Evolutionary conservation across 1,139 yeast genomes (phyloP).

Genomic region (Saccharomyces hybrid): DNA sequence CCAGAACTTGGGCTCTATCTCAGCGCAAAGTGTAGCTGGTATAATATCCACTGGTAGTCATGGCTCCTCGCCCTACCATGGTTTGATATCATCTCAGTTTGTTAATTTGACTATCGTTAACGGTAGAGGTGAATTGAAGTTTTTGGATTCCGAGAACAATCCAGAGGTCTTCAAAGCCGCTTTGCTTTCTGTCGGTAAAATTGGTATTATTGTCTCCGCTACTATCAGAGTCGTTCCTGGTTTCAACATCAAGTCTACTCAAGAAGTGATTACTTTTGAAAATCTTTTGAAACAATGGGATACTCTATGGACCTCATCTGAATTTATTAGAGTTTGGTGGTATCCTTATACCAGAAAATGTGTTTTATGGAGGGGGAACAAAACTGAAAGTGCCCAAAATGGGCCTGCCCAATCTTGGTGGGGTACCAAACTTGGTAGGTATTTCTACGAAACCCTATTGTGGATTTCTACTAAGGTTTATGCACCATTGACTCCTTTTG

Average conservation of each 20-base stretch:
- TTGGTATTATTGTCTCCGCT: slow-evolving; percentile 85
- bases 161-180: slow-evolving; percentile 79
- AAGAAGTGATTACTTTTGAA: slow-evolving; percentile 73
- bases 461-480: slow-evolving; percentile 69
- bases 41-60: slow-evolving; percentile 94
- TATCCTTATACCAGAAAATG: slow-evolving; percentile 85
- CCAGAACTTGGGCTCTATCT: slow-evolving; percentile 88
- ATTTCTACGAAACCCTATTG: slow-evolving; percentile 68
- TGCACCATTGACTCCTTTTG: slow-evolving; percentile 72
- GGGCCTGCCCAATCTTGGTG: slow-evolving; percentile 74
- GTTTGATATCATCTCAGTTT: slow-evolving; percentile 79
- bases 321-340: slow-evolving; percentile 94
- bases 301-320: slow-evolving; percentile 79
- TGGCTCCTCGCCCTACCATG: slow-evolving; percentile 90
- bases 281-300: slow-evolving; percentile 63
- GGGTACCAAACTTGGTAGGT: slow-evolving; percentile 70
- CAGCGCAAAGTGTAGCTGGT: slow-evolving; percentile 92
- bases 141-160: slow-evolving; percentile 61
- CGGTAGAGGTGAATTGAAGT: slow-evolving; percentile 62
- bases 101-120: slow-evolving; percentile 68
- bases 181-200: slow-evolving; percentile 76
- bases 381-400: slow-evolving; percentile 54
- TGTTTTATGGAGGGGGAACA: slow-evolving; percentile 83
- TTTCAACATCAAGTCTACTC: slow-evolving; percentile 72
- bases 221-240: slow-evolving; percentile 79